A percentile compares a stretch with the other conserved stretches of the same genome.
Evolutionary conservation across 164 flowering plant genomes (phyloP).

Genomic region (Aristolochia contorta): DNA sequence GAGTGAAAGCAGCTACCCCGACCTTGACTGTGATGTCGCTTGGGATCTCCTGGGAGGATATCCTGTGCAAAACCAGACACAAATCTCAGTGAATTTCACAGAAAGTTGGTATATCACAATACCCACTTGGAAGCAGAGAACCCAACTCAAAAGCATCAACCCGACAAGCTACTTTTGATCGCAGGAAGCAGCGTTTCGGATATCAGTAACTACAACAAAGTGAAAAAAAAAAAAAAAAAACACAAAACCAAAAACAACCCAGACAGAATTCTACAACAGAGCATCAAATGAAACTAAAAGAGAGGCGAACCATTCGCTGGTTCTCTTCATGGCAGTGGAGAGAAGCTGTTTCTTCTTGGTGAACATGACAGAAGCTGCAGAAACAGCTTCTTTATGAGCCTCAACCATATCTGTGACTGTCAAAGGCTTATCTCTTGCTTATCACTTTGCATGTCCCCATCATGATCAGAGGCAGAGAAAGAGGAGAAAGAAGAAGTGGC

Average conservation of each 20-base stretch:
- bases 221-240: not conserved
- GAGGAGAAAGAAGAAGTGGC: constrained; percentile 3
- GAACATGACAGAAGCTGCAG: constrained; percentile 25
- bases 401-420: constrained; percentile 29
- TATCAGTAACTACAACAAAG: not conserved
- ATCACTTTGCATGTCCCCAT: constrained; percentile 16
- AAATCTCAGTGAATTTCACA: not conserved
- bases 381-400: constrained; percentile 24
- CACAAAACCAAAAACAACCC: constrained; percentile 3
- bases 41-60: constrained; percentile 85
- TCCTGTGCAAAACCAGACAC: constrained; percentile 47
- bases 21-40: constrained; percentile 65
- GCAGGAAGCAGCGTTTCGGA: too few species aligned
- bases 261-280: not conserved
- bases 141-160: too few species aligned
- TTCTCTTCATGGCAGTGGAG: constrained; percentile 74
- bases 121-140: too few species aligned
- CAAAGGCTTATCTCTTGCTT: constrained; percentile 16
- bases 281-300: too few species aligned
- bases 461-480: not conserved
- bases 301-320: constrained; percentile 68
- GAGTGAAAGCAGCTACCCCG: constrained; percentile 63
- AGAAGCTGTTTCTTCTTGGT: constrained; percentile 51
- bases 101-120: not conserved
- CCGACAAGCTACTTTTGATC: too few species aligned